Conservation (phyloP, 164 flowering plant species). For the Magnolia sinica region DNA sequence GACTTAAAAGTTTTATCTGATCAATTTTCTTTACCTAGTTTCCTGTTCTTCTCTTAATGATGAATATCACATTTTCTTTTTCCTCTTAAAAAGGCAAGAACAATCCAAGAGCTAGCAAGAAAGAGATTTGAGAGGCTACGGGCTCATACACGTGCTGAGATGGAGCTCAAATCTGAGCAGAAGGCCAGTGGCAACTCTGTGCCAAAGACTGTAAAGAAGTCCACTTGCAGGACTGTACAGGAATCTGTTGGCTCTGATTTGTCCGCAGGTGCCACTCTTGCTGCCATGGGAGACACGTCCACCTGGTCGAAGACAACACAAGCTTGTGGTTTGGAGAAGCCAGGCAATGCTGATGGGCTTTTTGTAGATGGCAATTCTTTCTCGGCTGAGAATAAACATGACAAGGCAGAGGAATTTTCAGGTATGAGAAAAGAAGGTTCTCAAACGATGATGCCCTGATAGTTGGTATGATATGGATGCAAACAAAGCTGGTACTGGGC, state of each 20-base stretch:
- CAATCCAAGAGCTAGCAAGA: conserved; percentile 83
- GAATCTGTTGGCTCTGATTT: conserved; percentile 85
- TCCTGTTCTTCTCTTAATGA: neutral
- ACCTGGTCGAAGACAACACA: conserved; percentile 32
- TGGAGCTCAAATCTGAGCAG: conserved; percentile 55
- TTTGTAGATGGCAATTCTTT: conserved; percentile 45
- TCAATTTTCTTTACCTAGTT: neutral
- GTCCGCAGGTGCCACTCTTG: conserved; percentile 79
- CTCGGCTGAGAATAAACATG: conserved; percentile 43
- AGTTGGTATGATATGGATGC: neutral
- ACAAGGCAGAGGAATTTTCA: conserved; percentile 63
- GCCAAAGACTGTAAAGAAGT: conserved; percentile 48
- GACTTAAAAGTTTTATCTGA: neutral
- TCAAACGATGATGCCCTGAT: neutral
- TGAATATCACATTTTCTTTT: neutral
- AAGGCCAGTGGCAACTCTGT: conserved; percentile 33
- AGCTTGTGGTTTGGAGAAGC: conserved; percentile 41
- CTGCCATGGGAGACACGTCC: conserved; percentile 48
- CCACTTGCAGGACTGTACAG: conserved; percentile 33
- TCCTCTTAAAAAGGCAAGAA: conserved; percentile 54
- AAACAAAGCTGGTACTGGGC: neutral
- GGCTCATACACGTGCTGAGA: conserved; percentile 40
- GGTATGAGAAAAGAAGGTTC: conserved; percentile 33
- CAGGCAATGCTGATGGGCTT: conserved; percentile 36
- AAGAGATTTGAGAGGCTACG: conserved; percentile 67